Percentiles rank a stretch among this genome's conserved stretches.
Evolutionary conservation across 768 basidiomycete species (phyloP).

Genomic region (Russula olivacea): DNA sequence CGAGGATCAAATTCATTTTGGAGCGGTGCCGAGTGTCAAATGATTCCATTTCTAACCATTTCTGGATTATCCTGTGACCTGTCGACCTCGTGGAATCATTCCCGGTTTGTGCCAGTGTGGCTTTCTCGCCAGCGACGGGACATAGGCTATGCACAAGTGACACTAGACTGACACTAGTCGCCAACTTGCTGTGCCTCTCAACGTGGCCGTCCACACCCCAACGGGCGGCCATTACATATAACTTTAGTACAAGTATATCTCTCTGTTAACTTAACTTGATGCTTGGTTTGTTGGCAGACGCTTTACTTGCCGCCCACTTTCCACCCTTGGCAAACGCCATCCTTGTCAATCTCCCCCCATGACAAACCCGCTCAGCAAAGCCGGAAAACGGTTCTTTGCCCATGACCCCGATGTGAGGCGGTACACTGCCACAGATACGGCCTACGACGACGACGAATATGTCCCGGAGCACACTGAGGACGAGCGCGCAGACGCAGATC

Average conservation of each 20-base stretch:
- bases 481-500: conserved; percentile 33
- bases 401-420: conserved; percentile 25
- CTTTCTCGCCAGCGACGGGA: no score
- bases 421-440: conserved; percentile 63
- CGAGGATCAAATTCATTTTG: background rate
- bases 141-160: no score
- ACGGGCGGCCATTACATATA: background rate
- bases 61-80: no score
- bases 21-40: background rate
- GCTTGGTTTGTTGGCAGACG: background rate
- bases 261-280: no score
- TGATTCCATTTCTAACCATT: no score
- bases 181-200: background rate
- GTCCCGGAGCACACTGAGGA: conserved; percentile 28
- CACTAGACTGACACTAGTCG: no score
- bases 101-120: no score
- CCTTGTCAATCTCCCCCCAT: conserved; percentile 14
- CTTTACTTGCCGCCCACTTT: conserved; percentile 2
- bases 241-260: conserved; percentile 4
- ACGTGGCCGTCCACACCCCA: conserved; percentile 1
- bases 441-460: conserved; percentile 61
- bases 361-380: conserved; percentile 33
- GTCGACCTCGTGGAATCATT: no score
- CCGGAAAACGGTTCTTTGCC: conserved; percentile 52
- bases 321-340: background rate